Evolutionary conservation across 768 basidiomycete genomes (phyloP), one percentile per base, ranked within the genome.

Genomic region (Lactarius psammicola): DNA sequence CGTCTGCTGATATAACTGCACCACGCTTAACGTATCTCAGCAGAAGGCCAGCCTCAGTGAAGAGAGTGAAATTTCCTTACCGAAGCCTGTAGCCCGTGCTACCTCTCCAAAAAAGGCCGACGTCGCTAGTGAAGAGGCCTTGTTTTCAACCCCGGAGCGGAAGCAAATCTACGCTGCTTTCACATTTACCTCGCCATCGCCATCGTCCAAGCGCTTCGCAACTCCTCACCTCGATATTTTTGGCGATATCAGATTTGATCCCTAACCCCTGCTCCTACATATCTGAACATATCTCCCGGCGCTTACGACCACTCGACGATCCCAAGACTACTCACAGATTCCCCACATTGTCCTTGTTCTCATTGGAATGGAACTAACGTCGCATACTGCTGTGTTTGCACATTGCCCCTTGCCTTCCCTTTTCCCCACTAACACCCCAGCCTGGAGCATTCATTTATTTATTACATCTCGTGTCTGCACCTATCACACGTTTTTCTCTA

Each of bases 111-210:
- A 60, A 56, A 54, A 36, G 26, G 56, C 38, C 20, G 56, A 51
- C 34, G 38, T 38, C 15, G 51, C 62, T 38, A 53, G 55, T 28
- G 40, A 60, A 58, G 59, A 59, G 8, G 36, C 51, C 30, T 53
- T 78, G n/a, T 86, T 90, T 68, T 85, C 87, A 20, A 90, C 90
- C 4, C 89, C 90, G 4, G 87, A 92, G 71, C 85, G 89, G 71
- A 85, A 86, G 72, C 82, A 80, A 66, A 86, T 87, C 66, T 90
- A 89, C 73, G 80, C 88, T 26, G 81, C 88, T 4, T 92, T 92
- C 73, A 92, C 90, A 3, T 92, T 92, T 77, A 82, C 86, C 18
- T 87, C 89, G 1, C 90, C 90, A 8, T 87, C 87, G 1, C 85
- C 84, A 11, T 79, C 84, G 1, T 81, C 82, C 60, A 77, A 83